These are phyloP conservation scores for Boletus sp. DNA, from an alignment of 768 basidiomycete species.

Conservation along the genomic window DNA sequence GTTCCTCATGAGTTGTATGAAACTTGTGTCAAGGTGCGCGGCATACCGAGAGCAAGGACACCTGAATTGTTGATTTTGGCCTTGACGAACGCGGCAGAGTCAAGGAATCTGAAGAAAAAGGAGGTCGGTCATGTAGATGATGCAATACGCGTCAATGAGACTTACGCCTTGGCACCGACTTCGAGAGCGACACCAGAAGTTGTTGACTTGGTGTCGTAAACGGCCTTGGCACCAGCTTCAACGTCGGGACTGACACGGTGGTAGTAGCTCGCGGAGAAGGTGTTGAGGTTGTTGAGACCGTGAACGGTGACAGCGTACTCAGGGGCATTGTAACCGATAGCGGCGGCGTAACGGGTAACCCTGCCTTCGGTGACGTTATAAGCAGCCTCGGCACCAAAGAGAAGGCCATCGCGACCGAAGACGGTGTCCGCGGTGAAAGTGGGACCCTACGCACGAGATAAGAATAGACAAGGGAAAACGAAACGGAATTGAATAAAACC, in stretches of 20 bases:
- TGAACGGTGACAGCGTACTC: conserved; percentile 94
- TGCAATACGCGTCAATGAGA: conserved; percentile 16
- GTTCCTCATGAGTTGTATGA: conserved; percentile 11
- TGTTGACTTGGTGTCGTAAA: conserved; percentile 92
- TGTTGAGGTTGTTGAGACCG: conserved; percentile 90
- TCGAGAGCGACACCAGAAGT: conserved; percentile 85
- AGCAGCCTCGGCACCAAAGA: conserved; percentile 91
- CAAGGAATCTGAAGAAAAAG: conserved; percentile 57
- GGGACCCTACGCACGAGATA: conserved; percentile 64
- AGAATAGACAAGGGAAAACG: background rate
- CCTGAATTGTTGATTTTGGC: conserved; percentile 98
- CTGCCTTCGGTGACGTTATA: conserved; percentile 96
- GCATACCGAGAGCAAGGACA: conserved; percentile 76
- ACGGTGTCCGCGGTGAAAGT: conserved; percentile 97
- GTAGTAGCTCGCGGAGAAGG: conserved; percentile 96
- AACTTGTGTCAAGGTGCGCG: background rate
- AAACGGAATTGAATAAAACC: conserved; percentile 43
- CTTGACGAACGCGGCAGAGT: conserved; percentile 90
- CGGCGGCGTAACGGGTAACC: conserved; percentile 88
- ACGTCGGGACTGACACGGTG: conserved; percentile 90
- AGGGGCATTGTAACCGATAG: conserved; percentile 92
- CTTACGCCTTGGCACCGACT: conserved; percentile 92
- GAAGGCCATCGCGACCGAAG: conserved; percentile 94
- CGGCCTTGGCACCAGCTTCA: conserved; percentile 93
- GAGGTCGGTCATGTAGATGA: background rate